These are phyloP conservation scores for Phaeosphaeriaceae sp. DNA, from an alignment of 2,329 filamentous ascomycete species.

Conservation along the genomic window DNA sequence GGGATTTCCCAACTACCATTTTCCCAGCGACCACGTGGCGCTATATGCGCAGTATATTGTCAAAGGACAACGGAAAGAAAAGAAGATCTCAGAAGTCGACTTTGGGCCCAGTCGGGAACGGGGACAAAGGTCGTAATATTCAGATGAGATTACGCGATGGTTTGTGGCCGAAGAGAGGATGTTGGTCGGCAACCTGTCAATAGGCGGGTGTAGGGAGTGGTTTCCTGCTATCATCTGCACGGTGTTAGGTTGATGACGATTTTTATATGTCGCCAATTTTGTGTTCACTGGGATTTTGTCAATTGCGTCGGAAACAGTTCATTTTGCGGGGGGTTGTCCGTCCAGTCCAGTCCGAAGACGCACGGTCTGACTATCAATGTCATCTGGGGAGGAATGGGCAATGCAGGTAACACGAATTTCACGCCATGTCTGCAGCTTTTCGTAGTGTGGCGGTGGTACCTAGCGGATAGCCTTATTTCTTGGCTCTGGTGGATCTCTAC, in stretches of 20 bases:
- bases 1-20: constrained; percentile 92
- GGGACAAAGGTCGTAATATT: constrained; percentile 24
- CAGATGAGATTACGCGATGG: constrained; percentile 6
- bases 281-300: constrained; percentile 32
- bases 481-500: constrained; percentile 22
- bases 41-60: constrained; percentile 89
- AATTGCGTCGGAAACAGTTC: constrained; percentile 17
- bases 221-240: constrained; percentile 42
- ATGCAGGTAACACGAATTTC: constrained; percentile 37
- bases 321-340: constrained; percentile 20
- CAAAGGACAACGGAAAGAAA: constrained; percentile 79
- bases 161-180: constrained; percentile 4
- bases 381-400: constrained; percentile 28
- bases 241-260: constrained; percentile 38
- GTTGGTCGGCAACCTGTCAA: constrained; percentile 37
- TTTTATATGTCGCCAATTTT: constrained; percentile 31
- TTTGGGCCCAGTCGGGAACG: constrained; percentile 45
- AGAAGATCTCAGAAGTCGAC: constrained; percentile 52
- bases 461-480: constrained; percentile 19
- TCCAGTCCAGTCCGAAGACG: constrained; percentile 29
- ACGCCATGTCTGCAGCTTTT: constrained; percentile 41
- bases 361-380: constrained; percentile 18
- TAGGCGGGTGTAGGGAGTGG: constrained; percentile 37
- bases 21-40: constrained; percentile 90
- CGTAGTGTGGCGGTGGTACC: constrained; percentile 27